A percentile compares a stretch with the other conserved stretches of the same genome.
Conservation (phyloP, 257 asterid species). For the Marsdenia floribunda region DNA sequence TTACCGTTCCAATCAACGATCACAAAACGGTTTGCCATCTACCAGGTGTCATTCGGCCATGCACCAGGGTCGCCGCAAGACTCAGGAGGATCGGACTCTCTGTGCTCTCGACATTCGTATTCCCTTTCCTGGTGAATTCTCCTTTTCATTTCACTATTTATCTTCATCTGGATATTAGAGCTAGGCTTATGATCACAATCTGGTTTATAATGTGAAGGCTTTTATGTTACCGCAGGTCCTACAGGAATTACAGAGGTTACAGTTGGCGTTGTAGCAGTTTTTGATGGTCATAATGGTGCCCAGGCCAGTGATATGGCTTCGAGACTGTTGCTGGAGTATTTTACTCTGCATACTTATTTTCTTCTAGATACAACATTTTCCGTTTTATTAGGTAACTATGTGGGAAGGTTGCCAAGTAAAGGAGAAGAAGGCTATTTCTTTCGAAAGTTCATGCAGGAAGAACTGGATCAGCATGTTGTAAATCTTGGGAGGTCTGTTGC, state of each 20-base stretch:
- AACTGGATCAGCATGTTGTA: constrained; percentile 32
- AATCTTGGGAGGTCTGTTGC: constrained; percentile 63
- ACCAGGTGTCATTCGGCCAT: constrained; percentile 61
- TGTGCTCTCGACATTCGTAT: constrained; percentile 69
- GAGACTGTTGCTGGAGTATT: constrained; percentile 64
- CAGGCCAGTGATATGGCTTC: constrained; percentile 98
- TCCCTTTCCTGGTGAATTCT: constrained; percentile 67
- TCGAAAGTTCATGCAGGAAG: constrained; percentile 43
- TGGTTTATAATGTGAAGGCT: neutral
- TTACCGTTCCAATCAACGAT: constrained; percentile 29
- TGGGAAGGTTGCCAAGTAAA: constrained; percentile 48
- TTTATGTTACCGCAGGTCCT: constrained; percentile 40
- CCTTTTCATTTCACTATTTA: neutral
- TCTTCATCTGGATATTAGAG: neutral
- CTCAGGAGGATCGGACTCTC: constrained; percentile 83
- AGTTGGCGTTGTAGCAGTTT: constrained; percentile 81
- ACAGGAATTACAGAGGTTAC: constrained; percentile 62
- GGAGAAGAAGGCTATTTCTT: constrained; percentile 35
- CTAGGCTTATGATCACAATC: neutral
- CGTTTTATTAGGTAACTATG: constrained; percentile 44
- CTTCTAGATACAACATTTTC: constrained; percentile 80
- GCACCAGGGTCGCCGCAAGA: constrained; percentile 82
- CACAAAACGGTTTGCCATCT: constrained; percentile 23
- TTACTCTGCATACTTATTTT: constrained; percentile 79
- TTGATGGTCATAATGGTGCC: constrained; percentile 95